Evolutionary conservation across 2,329 filamentous ascomycete species (phyloP), one percentile per base, ranked within the genome.

Genomic region (Botrytis sinoallii): DNA sequence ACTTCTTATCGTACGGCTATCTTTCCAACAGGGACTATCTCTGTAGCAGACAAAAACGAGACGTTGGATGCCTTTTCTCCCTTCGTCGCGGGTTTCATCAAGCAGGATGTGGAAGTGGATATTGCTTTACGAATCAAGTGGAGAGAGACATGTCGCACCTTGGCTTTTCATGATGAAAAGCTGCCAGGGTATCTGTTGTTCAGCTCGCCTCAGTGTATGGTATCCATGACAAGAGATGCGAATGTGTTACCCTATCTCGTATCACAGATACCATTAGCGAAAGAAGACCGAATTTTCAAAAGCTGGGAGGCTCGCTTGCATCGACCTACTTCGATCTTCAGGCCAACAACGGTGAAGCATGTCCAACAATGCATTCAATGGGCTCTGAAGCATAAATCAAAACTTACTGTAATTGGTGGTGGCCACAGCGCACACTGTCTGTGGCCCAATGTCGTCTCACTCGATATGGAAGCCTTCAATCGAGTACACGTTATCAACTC

Each of bases 381-480:
- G 89, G 88, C 88, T 76, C 52, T 87, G 16, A 79, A 85, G 75
- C 81, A 88, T 71, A 72, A 73, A 0, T 40, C 83, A 1, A 77
- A 84, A 59, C 79, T 78, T 90, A 87, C 85, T 0, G 80, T 91
- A 40, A 22, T 91, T 29, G 85, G 88, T 10, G 89, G 90, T 0
- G 83, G 89, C 22, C 89, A 91, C 77, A 88, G 89, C 76, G 87
- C 85, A 10, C 87, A 91, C 69, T 91, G 88, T 79, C 75, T 88
- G 61, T 82, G 81, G 84, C 79, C 86, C 3, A 84, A 85, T 70
- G 83, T 88, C 25, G 85, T 90, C 59, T 78, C 88, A 0, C 77
- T 92, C 38, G 88, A 91, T 75, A 90, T 92, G 88, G 70, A 81
- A 20, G 84, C 84, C 20, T 90, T 91, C 79, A 71, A 88, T 73